A percentile compares a stretch with the other conserved stretches of the same genome.
phyloP scores from a whole-genome alignment of 192 early-diverging fungal species.

The Radiomyces spectabilis region DNA sequence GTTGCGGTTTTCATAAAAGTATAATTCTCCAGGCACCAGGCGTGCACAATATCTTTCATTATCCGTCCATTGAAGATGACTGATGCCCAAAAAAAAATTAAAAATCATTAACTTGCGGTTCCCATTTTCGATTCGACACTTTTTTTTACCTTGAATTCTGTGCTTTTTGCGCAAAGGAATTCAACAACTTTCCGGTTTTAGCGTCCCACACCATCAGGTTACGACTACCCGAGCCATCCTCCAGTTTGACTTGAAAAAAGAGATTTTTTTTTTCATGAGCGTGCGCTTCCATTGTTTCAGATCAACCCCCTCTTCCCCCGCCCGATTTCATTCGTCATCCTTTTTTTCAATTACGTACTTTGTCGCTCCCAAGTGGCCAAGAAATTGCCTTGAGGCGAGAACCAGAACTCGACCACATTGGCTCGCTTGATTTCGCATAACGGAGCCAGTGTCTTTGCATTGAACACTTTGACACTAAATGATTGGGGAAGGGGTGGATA shows the following conservation, averaged over 20 bases:
- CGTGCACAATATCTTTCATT: constrained; percentile 82
- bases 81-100: no score
- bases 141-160: constrained; percentile 56
- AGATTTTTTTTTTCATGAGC: neutral
- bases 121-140: constrained; percentile 42
- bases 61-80: constrained; percentile 90
- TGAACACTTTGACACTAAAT: constrained; percentile 68
- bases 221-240: constrained; percentile 55
- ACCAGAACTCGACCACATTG: constrained; percentile 76
- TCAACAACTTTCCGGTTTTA: constrained; percentile 57
- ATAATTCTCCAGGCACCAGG: constrained; percentile 79
- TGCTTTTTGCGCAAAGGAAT: constrained; percentile 73
- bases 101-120: neutral
- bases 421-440: constrained; percentile 53
- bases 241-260: constrained; percentile 48
- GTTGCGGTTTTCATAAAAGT: constrained; percentile 69
- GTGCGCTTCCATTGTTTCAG: neutral
- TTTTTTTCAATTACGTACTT: constrained; percentile 33
- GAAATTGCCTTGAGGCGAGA: constrained; percentile 86
- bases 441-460: constrained; percentile 53
- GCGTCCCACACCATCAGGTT: constrained; percentile 85
- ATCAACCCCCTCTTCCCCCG: no score
- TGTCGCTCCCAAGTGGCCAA: constrained; percentile 82
- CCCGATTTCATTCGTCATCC: neutral
- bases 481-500: no score